Base-by-base conservation (phyloP, 1,284 basidiomycete genomes). In the Puccinia hordei region DNA sequence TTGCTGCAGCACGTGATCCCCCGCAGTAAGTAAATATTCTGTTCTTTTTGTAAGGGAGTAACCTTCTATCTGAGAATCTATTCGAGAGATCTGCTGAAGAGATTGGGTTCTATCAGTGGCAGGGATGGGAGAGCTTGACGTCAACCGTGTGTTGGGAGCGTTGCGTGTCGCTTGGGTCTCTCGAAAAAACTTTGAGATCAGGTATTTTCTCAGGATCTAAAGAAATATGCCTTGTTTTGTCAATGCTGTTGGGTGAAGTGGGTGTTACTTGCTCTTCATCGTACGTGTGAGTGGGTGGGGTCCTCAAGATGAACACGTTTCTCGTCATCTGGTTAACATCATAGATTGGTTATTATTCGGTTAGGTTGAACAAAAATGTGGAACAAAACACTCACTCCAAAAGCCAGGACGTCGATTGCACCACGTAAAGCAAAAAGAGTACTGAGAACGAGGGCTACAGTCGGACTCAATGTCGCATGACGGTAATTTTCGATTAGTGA, bases 251-350 rank as follows among this genome's bases (percentile, higher is more conserved):
- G 30, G 73, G 73, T 35, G 73, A 75, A n/a, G 73, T 46, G 2
- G 73, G 73, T 9, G 59, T 59, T 30, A 75, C 46, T 19, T 55
- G 38, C 17, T 75, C 73, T 9, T 55, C 51, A 35, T 59, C 55
- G 55, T 49, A 46, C 12, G 22, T 33, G 2, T 35, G 44, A 5
- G 73, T 41, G 12, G 73, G 73, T 33, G 73, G 73, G 19, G 73
- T 59, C 27, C 59, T 57, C 44, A 75, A 33, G n/a, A 75, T 61
- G 73, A 75, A 61, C 44, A 75, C 59, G 35, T 75, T 75, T 59
- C 59, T 33, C 59, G 73, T 75, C 53, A 75, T 55, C 71, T 73
- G 24, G n/a, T 51, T 17, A 2, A 41, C n/a, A 44, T 4, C 8
- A 66, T 10, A 12, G 35, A 44, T 33, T 66, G 22, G 51, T 24